Conservation (phyloP, 2,329 filamentous ascomycete genomes). For the Fusarium sp. region DNA sequence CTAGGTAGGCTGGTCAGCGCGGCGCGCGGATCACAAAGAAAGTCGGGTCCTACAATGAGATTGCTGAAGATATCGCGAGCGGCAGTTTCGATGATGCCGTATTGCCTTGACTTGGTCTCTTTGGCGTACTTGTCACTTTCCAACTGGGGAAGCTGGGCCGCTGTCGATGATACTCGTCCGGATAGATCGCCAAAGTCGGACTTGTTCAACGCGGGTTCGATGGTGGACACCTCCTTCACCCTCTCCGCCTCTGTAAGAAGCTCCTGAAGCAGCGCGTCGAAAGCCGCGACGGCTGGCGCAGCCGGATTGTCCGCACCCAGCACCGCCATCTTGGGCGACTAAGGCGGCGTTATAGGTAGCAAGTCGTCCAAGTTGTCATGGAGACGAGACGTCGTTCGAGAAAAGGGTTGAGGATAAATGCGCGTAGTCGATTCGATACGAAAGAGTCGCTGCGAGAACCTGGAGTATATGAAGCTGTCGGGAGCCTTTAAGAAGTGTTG, state of each 20-base stretch:
- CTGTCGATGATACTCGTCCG: slow-evolving; percentile 55
- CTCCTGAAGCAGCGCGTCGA: slow-evolving; percentile 64
- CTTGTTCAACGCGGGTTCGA: slow-evolving; percentile 82
- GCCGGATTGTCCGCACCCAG: slow-evolving; percentile 59
- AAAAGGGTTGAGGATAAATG: neutral
- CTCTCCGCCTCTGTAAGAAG: slow-evolving; percentile 69
- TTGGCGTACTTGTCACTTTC: slow-evolving; percentile 53
- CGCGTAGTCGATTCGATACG: neutral
- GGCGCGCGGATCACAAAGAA: slow-evolving; percentile 32
- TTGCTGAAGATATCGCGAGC: slow-evolving; percentile 84
- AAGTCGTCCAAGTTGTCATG: slow-evolving; percentile 27
- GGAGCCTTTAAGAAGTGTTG: neutral
- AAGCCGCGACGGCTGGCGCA: slow-evolving; percentile 64
- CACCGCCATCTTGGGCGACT: slow-evolving; percentile 60
- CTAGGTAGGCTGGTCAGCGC: slow-evolving; percentile 63
- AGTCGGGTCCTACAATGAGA: slow-evolving; percentile 71
- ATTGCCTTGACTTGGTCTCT: slow-evolving; percentile 62
- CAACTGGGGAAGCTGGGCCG: slow-evolving; percentile 44
- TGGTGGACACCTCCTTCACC: slow-evolving; percentile 68
- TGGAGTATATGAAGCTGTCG: neutral
- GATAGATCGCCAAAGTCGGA: slow-evolving; percentile 68
- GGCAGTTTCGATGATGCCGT: slow-evolving; percentile 84
- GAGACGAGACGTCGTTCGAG: neutral
- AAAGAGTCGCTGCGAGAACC: neutral
- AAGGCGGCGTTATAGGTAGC: slow-evolving; percentile 17